These are phyloP conservation scores for Exophiala xenobiotica DNA, from an alignment of 2,329 filamentous ascomycete species.

Conservation along the genomic window DNA sequence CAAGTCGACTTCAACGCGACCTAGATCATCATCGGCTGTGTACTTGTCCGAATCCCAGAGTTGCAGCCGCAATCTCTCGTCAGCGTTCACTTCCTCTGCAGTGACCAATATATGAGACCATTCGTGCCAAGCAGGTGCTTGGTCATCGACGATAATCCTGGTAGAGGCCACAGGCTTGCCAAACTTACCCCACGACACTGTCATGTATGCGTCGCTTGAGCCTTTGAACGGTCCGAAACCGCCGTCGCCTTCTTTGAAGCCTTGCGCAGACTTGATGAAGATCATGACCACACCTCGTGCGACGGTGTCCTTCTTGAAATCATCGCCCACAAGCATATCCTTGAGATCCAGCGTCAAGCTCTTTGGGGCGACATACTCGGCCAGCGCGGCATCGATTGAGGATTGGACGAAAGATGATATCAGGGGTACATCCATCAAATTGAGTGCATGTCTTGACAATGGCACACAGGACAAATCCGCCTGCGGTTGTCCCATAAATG, in stretches of 20 bases:
- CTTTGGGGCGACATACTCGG: constrained; percentile 74
- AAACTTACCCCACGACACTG: constrained; percentile 75
- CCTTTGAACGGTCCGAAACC: constrained; percentile 62
- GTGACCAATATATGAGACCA: constrained; percentile 68
- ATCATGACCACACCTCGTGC: constrained; percentile 65
- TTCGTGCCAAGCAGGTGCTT: constrained; percentile 70
- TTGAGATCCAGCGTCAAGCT: constrained; percentile 71
- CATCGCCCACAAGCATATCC: constrained; percentile 73
- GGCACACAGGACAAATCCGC: constrained; percentile 70
- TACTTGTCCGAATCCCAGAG: constrained; percentile 74
- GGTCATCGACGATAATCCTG: constrained; percentile 63
- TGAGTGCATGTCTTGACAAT: constrained; percentile 66
- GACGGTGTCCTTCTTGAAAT: constrained; percentile 73
- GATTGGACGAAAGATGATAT: constrained; percentile 75
- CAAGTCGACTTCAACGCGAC: constrained; percentile 68
- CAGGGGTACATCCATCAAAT: constrained; percentile 72
- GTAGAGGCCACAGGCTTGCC: constrained; percentile 68
- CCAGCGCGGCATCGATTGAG: constrained; percentile 69
- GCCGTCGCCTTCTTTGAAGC: constrained; percentile 70
- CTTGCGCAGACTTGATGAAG: constrained; percentile 64
- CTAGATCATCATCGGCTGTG: constrained; percentile 72
- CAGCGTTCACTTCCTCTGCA: constrained; percentile 68
- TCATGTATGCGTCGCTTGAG: constrained; percentile 69
- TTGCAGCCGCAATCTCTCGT: constrained; percentile 67
- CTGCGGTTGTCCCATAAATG: constrained; percentile 72